Conservation (phyloP, 2,329 filamentous ascomycete genomes). For the Diplodia sapinea region DNA sequence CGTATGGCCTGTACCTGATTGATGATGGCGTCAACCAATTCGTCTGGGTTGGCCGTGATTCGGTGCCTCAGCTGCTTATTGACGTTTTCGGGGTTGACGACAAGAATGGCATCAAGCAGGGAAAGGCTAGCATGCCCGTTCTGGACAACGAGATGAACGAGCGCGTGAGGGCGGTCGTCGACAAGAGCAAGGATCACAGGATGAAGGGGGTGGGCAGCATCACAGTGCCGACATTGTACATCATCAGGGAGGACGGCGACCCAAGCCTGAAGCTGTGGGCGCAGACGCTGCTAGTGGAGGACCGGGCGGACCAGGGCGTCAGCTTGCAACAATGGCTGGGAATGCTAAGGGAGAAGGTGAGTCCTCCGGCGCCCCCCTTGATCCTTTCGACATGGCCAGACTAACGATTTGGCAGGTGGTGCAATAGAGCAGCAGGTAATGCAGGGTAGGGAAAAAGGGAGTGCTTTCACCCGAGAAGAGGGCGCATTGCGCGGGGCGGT, state of each 20-base stretch:
- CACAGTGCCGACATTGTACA: conserved; percentile 87
- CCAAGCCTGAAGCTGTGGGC: conserved; percentile 95
- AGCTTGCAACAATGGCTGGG: conserved; percentile 95
- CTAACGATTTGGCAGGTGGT: conserved; percentile 40
- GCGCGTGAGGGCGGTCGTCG: conserved; percentile 83
- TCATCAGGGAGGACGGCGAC: conserved; percentile 94
- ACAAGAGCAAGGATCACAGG: conserved; percentile 89
- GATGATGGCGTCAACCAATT: conserved; percentile 98
- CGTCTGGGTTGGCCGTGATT: conserved; percentile 92
- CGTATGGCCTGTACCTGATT: conserved; percentile 93
- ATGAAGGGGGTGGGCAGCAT: conserved; percentile 91
- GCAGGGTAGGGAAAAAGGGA: conserved; percentile 18
- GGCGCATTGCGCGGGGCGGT: conserved; percentile 25
- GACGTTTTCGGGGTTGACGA: conserved; percentile 93
- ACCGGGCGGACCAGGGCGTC: conserved; percentile 90
- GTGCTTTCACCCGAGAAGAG: conserved; percentile 9
- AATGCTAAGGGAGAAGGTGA: conserved; percentile 90
- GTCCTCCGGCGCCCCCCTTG: conserved; percentile 37
- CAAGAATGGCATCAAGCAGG: conserved; percentile 82
- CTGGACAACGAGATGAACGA: conserved; percentile 97
- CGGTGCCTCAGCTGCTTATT: conserved; percentile 82
- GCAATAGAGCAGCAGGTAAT: conserved; percentile 39
- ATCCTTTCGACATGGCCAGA: conserved; percentile 31
- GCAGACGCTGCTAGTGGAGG: conserved; percentile 92
- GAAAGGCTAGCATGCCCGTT: conserved; percentile 85